Base-by-base conservation (phyloP, 2,329 filamentous ascomycete genomes). In the Xylaria sp. region DNA sequence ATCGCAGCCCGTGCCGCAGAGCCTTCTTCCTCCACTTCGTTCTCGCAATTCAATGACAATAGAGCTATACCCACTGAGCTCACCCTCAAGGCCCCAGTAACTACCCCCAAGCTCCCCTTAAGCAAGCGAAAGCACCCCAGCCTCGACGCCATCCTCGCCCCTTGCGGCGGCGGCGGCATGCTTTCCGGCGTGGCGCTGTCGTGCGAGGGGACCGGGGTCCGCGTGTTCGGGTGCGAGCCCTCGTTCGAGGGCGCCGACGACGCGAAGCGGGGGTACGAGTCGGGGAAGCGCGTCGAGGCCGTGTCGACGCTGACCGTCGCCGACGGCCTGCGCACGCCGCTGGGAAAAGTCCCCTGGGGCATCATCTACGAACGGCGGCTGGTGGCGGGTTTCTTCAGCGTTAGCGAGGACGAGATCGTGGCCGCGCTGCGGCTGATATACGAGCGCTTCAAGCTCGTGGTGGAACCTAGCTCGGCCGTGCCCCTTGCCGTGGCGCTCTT, bases 401-500 rank as follows among this genome's bases (percentile, higher is more conserved):
- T 97, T 0, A 89, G 85, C 0, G 95, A 98, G 80, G 90, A 91
- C 64, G 89, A 97, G 84, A 98, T 98, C 79, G 86, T 87, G 76
- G 86, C 84, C 25, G 92, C 94, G 13, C 86, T 97, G 87, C 83
- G 87, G 70, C 80, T 98, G 70, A 91, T 97, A 41, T 83, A 94
- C 71, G 95, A 98, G 86, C 84, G 94, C 67, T 89, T 96, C 86
- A 98, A 98, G 88, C 83, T 97, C 56, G 89, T 98, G 25, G 90
- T 98, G 13, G 95, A 98, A 85, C 95, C 95, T 25, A 94, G 91
- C 80, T 89, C 92, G 0, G 94, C 91, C 2, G 94, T 98, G n/a
- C 89, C 90, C 1, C 80, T 98, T 68, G 96, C 95, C 0, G 92
- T 93, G 8, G 91, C 90, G 62, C 82, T 98, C 73, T 98, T 89